phyloP scores from a whole-genome alignment of 345 rosid genomes.

The Passiflora organensis region DNA sequence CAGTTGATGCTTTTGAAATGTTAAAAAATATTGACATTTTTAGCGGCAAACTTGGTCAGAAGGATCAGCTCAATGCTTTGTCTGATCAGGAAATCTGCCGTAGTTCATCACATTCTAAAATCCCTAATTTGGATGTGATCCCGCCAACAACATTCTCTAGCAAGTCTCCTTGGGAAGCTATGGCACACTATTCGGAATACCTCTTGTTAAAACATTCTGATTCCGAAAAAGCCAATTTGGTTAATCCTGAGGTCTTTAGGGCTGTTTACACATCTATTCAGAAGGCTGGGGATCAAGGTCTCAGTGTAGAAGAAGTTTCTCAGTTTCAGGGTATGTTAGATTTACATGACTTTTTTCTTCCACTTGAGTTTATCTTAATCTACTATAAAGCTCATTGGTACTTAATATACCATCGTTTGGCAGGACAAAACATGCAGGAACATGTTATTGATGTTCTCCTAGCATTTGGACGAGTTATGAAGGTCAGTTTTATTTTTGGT shows the following conservation, averaged over 20 bases:
- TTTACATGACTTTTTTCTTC: conserved; percentile 11
- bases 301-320: conserved; percentile 60
- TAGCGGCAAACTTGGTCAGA: conserved; percentile 19
- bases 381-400: conserved; percentile 3
- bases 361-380: background rate
- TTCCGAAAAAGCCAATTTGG: conserved; percentile 20
- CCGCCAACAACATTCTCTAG: conserved; percentile 33
- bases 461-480: conserved; percentile 69
- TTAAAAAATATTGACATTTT: conserved; percentile 39
- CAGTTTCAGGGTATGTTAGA: conserved; percentile 37
- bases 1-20: conserved; percentile 42
- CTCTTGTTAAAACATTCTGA: conserved; percentile 34
- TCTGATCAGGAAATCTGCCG: conserved; percentile 22
- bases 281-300: conserved; percentile 94
- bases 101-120: conserved; percentile 32
- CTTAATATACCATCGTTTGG: conserved; percentile 1
- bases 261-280: conserved; percentile 51
- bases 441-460: conserved; percentile 62
- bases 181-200: conserved; percentile 55
- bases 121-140: conserved; percentile 26
- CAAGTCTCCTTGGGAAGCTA: conserved; percentile 69
- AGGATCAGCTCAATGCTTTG: conserved; percentile 26
- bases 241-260: conserved; percentile 50
- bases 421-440: conserved; percentile 46
- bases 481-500: conserved; percentile 49